These are phyloP conservation scores for Annulohypoxylon stygium DNA, from an alignment of 495 filamentous ascomycete species.

Conservation along the genomic window DNA sequence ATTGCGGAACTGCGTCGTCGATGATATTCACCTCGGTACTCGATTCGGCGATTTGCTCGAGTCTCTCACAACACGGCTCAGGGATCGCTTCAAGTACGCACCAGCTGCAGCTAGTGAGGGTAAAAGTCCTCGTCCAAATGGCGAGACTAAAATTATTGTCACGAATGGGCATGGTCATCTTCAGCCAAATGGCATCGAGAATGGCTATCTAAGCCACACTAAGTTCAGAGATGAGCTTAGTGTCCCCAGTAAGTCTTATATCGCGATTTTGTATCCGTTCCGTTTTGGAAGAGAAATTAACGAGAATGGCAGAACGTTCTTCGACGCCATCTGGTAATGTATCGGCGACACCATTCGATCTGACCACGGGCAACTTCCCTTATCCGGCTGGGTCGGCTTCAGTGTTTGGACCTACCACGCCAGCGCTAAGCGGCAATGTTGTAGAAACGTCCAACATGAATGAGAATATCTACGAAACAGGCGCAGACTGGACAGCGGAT, in stretches of 20 bases:
- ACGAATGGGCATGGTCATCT: constrained; percentile 53
- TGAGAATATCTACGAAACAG: constrained; percentile 53
- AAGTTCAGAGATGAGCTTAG: constrained; percentile 49
- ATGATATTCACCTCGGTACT: constrained; percentile 95
- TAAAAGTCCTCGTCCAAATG: constrained; percentile 53
- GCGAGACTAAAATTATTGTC: constrained; percentile 45
- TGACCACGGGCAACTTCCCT: constrained; percentile 61
- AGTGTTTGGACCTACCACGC: constrained; percentile 61
- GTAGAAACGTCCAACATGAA: constrained; percentile 44
- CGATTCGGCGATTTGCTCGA: constrained; percentile 94
- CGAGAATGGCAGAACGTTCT: constrained; percentile 54
- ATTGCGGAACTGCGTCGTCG: constrained; percentile 86
- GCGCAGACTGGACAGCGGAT: constrained; percentile 59
- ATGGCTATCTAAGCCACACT: constrained; percentile 48
- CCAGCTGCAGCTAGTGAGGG: constrained; percentile 57
- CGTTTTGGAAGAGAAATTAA: constrained; percentile 4
- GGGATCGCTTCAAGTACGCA: constrained; percentile 78
- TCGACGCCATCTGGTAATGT: constrained; percentile 63
- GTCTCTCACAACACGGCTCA: constrained; percentile 78
- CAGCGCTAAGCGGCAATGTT: constrained; percentile 55
- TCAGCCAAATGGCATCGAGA: constrained; percentile 50
- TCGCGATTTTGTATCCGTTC: background rate
- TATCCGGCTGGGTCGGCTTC: constrained; percentile 61
- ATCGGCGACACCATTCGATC: constrained; percentile 68
- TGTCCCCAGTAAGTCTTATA: constrained; percentile 48